Conservation (phyloP, 2,329 filamentous ascomycete species). For the Arthrobotrys megalospora region DNA sequence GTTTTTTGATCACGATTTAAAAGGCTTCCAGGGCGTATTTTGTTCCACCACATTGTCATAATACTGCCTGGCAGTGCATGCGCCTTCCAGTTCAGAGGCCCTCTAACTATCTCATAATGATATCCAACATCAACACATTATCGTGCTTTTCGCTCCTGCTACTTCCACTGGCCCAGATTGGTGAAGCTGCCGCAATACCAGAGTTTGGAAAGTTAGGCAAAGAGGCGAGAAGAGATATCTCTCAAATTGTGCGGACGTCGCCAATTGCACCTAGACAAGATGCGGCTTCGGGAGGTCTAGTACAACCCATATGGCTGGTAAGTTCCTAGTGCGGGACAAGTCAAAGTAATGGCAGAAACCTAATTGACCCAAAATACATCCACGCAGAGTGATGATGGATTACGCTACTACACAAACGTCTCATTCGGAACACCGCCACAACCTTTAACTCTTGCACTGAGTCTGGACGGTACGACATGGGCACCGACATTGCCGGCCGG, state of each 20-base stretch:
- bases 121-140: constrained; percentile 58
- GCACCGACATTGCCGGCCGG: constrained; percentile 53
- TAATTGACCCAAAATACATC: not conserved
- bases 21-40: not conserved
- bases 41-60: not conserved
- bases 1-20: not conserved
- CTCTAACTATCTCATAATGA: constrained; percentile 13
- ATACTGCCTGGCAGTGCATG: not conserved
- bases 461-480: constrained; percentile 53
- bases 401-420: constrained; percentile 49
- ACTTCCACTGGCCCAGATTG: constrained; percentile 23
- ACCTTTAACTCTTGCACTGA: constrained; percentile 46
- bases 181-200: constrained; percentile 30
- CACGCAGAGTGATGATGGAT: constrained; percentile 46
- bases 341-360: not conserved
- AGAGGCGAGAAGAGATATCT: constrained; percentile 32
- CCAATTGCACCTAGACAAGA: constrained; percentile 13
- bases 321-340: not conserved
- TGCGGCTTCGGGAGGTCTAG: constrained; percentile 19
- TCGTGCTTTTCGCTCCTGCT: constrained; percentile 19
- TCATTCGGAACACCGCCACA: constrained; percentile 56
- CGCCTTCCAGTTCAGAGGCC: not conserved
- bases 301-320: constrained; percentile 55
- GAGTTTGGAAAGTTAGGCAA: not conserved
- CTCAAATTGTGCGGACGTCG: constrained; percentile 27